Percentiles rank a stretch among this genome's conserved stretches.
These are phyloP conservation scores for Leishmania martiniquensis DNA, from an alignment of 208 protist species.

Conservation along the genomic window DNA sequence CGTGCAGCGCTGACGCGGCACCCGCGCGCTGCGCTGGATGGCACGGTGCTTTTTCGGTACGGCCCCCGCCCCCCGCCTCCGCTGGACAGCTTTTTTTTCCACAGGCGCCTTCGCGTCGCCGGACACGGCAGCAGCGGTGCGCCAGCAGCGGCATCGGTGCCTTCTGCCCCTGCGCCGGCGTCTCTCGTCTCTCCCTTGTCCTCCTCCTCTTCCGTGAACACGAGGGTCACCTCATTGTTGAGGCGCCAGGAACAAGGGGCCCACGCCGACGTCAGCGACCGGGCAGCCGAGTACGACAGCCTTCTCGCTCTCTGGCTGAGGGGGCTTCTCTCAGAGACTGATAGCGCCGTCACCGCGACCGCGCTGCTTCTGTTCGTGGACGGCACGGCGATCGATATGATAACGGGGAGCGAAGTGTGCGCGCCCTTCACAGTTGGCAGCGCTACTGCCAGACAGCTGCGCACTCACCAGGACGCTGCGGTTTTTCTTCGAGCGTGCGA, in stretches of 20 bases:
- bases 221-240: not conserved
- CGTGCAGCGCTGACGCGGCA: slow-evolving; percentile 12
- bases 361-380: slow-evolving; percentile 17
- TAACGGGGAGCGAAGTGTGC: not conserved
- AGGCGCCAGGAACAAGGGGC: not conserved
- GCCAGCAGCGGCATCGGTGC: not conserved
- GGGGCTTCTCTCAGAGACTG: not conserved
- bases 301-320: slow-evolving; percentile 23
- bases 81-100: slow-evolving; percentile 19
- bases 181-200: not conserved
- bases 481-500: slow-evolving; percentile 17
- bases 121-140: not conserved
- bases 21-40: not conserved
- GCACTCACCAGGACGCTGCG: slow-evolving; percentile 5
- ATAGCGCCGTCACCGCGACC: not conserved
- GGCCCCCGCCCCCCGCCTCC: slow-evolving; percentile 15
- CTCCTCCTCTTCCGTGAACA: slow-evolving; percentile 1
- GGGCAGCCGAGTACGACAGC: slow-evolving; percentile 12
- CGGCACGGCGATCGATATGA: slow-evolving; percentile 18
- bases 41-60: slow-evolving; percentile 25
- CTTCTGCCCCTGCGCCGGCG: not conserved
- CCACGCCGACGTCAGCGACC: not conserved
- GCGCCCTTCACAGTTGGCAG: not conserved
- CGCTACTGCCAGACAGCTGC: not conserved
- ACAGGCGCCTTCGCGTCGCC: not conserved